These are phyloP conservation scores for Cryoendolithus antarcticus DNA, from an alignment of 2,329 filamentous ascomycete species.

Conservation along the genomic window DNA sequence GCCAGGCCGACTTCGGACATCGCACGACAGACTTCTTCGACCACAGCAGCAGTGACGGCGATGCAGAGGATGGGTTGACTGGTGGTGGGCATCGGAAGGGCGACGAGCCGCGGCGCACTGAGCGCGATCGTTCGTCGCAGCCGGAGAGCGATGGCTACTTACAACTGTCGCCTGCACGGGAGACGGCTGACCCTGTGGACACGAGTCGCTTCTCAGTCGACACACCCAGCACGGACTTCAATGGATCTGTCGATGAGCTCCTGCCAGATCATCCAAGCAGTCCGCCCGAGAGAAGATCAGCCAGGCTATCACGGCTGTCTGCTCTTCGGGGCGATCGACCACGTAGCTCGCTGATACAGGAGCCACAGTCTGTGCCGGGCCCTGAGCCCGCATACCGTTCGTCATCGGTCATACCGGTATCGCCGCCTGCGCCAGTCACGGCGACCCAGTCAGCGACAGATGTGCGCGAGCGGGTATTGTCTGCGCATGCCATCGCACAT, in stretches of 20 bases:
- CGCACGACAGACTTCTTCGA: conserved; percentile 26
- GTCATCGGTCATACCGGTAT: conserved; percentile 3
- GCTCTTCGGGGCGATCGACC: conserved; percentile 1
- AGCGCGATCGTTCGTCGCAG: neutral
- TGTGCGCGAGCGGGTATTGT: conserved; percentile 15
- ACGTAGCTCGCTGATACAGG: conserved; percentile 3
- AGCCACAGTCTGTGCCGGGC: conserved; percentile 2
- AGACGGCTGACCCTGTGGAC: too few species aligned
- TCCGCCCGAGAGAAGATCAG: conserved; percentile 9
- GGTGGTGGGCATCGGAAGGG: conserved; percentile 1
- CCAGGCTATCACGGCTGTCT: conserved; percentile 6
- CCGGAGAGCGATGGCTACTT: conserved; percentile 14
- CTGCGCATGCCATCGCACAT: conserved; percentile 20
- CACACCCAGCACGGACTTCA: conserved; percentile 15
- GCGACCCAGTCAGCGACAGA: too few species aligned
- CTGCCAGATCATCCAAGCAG: conserved; percentile 8
- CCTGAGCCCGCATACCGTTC: conserved; percentile 5
- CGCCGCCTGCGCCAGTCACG: conserved; percentile 8
- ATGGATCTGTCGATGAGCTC: conserved; percentile 18
- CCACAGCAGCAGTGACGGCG: conserved; percentile 9
- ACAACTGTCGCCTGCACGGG: conserved; percentile 13
- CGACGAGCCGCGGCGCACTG: too few species aligned
- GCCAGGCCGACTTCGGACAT: conserved; percentile 18
- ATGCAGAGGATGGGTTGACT: conserved; percentile 1
- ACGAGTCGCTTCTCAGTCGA: too few species aligned